Conservation (phyloP, 2,329 filamentous ascomycete species). For the Plenodomus biglobosus region DNA sequence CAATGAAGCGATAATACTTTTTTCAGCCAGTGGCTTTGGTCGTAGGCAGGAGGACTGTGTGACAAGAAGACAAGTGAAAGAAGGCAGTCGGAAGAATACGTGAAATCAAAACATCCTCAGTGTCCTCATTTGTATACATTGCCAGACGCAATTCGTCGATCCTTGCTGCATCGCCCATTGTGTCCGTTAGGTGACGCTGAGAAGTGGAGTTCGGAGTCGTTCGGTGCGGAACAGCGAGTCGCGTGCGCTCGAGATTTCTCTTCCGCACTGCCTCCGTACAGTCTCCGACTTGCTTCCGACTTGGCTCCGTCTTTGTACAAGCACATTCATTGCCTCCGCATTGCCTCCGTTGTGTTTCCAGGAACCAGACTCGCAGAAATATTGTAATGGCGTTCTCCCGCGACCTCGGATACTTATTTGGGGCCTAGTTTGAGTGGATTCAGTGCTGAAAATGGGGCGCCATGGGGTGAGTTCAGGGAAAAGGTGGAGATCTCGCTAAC, state of each 20-base stretch:
- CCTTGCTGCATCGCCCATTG: constrained; percentile 2
- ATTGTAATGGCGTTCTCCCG: neutral
- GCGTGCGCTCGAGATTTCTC: constrained; percentile 2
- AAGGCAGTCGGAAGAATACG: too few relatives aligned
- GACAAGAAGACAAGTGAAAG: too few relatives aligned
- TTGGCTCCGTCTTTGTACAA: neutral
- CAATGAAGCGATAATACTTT: too few relatives aligned
- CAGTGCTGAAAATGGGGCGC: constrained; percentile 1
- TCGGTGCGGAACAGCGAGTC: neutral
- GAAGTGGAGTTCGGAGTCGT: neutral
- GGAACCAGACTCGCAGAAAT: neutral
- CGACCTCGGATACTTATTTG: neutral
- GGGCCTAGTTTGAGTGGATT: constrained; percentile 8
- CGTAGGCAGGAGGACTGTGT: too few relatives aligned
- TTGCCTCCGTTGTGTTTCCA: neutral
- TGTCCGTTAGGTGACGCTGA: neutral
- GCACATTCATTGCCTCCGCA: neutral
- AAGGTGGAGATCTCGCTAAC: constrained; percentile 18
- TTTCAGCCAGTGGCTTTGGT: too few relatives aligned
- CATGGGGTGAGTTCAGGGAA: constrained; percentile 11
- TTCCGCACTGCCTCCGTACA: constrained; percentile 16
- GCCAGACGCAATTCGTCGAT: constrained; percentile 2
- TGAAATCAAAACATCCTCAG: neutral
- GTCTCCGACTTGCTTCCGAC: constrained; percentile 17
- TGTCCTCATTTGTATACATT: constrained; percentile 6